Evolutionary conservation across 305 asterid genomes (phyloP).

Genomic region (Fraxinus dipetala): DNA sequence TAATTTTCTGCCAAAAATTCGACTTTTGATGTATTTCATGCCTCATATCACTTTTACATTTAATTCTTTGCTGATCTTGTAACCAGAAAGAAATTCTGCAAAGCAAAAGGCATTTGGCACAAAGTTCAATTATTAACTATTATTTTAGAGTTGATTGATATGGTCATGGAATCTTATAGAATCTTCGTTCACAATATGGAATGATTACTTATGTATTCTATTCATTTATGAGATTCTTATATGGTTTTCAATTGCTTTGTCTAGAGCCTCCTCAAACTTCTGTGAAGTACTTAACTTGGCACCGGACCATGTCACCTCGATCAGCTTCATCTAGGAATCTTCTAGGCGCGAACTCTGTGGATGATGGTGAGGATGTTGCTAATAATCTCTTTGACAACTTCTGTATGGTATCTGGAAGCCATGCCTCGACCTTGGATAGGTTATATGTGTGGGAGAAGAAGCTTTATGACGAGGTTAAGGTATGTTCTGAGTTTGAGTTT

Average conservation of each 20-base stretch:
- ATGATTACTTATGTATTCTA: not conserved
- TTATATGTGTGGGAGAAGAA: constrained; percentile 97
- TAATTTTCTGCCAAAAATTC: not conserved
- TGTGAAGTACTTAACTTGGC: constrained; percentile 89
- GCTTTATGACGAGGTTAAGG: constrained; percentile 91
- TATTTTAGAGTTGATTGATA: not conserved
- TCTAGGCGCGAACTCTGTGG: constrained; percentile 51
- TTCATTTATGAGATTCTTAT: constrained; percentile 14
- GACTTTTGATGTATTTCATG: not conserved
- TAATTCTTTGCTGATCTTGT: not conserved
- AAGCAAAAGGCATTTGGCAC: not conserved
- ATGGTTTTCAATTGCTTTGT: constrained; percentile 23
- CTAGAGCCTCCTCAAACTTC: constrained; percentile 75
- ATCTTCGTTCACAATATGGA: not conserved
- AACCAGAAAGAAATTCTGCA: not conserved
- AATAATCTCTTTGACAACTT: constrained; percentile 69
- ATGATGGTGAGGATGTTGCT: constrained; percentile 45
- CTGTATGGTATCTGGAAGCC: constrained; percentile 94
- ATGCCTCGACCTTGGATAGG: constrained; percentile 93
- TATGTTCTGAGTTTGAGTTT: constrained; percentile 15
- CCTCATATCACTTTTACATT: not conserved
- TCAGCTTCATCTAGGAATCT: constrained; percentile 87
- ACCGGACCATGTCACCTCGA: constrained; percentile 77
- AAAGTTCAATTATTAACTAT: not conserved
- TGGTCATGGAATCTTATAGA: not conserved